Base-by-base conservation (phyloP, 148 eudicot genomes). In the Chenopodium suecicum region DNA sequence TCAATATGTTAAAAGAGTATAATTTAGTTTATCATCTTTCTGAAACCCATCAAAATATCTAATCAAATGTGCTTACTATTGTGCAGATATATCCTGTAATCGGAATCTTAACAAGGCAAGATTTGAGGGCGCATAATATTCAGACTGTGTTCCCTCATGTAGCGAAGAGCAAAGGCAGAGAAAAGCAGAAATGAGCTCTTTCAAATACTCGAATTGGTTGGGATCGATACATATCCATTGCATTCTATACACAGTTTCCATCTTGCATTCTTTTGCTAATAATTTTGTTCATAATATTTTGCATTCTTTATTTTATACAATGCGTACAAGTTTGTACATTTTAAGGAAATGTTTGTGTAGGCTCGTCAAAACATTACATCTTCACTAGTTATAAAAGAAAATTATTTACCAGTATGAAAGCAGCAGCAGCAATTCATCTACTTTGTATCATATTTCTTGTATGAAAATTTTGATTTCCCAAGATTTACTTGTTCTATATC, bases 61-160 rank as follows among this genome's bases (percentile, higher is more conserved):
- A 63, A 91, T 85, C 87, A 84, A 84, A 82, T 70, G 25, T 23
- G 78, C 19, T 85, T 47, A 82, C 69, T 84, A 81, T 82, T 41
- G 73, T 84, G 82, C 85, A 92, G 94, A 89, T 80, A 71, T 83
- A 81, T 76, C 98, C 98, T 9, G 89, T 95, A 73, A 88, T 88
- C 27, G 98, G 98, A 82, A 90, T 95, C 37, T 91, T 95, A 85
- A 95, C 98, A 76, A 90, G 98, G 87, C 97, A 95, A 85, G 98
- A 95, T 79, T 85, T 95, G 86, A 90, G 91, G 85, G 91, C 95
- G 52, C 93, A 90, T 77, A 92, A 93, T 77, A 89, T 94, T 60
- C 87, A 90, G 85, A 86, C 70, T 76, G 97, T 84, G 4, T 92
- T 94, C 74, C 98, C 97, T 81, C 91, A 91, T 67, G 84, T 94